Percentiles rank a stretch among this genome's conserved stretches.
Evolutionary conservation across 352 stramenopile species (phyloP).

Genomic region (Phytopythium litorale): DNA sequence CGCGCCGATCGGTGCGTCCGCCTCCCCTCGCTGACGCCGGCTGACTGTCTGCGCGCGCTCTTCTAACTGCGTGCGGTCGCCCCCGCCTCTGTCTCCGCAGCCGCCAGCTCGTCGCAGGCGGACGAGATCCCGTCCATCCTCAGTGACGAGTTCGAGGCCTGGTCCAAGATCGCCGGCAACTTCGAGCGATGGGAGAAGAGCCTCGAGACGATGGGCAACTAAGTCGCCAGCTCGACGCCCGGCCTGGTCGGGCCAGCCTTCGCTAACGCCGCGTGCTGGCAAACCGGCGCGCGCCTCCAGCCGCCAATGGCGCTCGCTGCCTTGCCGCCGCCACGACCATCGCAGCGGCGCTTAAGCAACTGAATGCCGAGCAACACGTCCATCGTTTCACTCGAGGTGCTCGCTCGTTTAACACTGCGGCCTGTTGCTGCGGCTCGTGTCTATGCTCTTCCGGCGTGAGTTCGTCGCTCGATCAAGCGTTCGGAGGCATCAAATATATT

Average conservation of each 20-base stretch:
- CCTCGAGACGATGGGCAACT: slow-evolving; percentile 81
- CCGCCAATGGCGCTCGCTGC: not conserved
- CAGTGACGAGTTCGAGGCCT: slow-evolving; percentile 84
- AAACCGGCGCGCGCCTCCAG: too few species aligned
- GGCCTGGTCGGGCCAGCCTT: not conserved
- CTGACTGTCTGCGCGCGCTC: not conserved
- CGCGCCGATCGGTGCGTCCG: slow-evolving; percentile 33
- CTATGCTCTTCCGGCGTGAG: not conserved
- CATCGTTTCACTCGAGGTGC: slow-evolving; percentile 1
- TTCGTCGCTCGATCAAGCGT: not conserved
- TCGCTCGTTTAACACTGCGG: not conserved
- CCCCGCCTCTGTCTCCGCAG: slow-evolving; percentile 9
- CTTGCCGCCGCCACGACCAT: not conserved
- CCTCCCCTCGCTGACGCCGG: too few species aligned
- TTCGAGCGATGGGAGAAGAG: slow-evolving; percentile 86
- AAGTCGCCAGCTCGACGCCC: slow-evolving; percentile 21
- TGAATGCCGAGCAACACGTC: slow-evolving; percentile 4
- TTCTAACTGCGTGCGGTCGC: not conserved
- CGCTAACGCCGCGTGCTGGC: not conserved
- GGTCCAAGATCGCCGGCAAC: slow-evolving; percentile 83
- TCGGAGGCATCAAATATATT: slow-evolving; percentile 1
- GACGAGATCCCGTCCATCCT: slow-evolving; percentile 78
- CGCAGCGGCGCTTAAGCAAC: not conserved
- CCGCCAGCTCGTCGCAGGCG: slow-evolving; percentile 35
- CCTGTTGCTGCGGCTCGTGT: not conserved